Evolutionary conservation across 2,329 filamentous ascomycete species (phyloP).

Genomic region (Cadophora sp.): DNA sequence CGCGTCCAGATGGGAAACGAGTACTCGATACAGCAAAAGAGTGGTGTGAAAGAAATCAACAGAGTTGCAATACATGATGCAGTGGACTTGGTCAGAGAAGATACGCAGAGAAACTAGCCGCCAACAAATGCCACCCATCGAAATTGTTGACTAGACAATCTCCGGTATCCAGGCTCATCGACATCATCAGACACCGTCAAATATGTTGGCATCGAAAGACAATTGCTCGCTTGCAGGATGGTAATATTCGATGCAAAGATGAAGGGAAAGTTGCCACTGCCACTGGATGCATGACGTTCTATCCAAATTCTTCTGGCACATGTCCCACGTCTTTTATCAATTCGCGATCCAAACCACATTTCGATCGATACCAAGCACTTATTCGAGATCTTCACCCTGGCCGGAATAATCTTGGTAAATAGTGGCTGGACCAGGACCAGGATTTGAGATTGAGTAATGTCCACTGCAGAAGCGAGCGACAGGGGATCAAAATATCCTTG

Average conservation of each 20-base stretch:
- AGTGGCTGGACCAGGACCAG: constrained; percentile 21
- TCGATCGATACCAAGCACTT: constrained; percentile 30
- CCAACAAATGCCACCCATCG: background rate
- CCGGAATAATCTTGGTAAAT: constrained; percentile 20
- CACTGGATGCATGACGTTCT: constrained; percentile 2
- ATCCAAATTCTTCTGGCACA: background rate
- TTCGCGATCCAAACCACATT: constrained; percentile 17
- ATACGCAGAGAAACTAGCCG: background rate
- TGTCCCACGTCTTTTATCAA: background rate
- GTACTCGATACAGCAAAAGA: constrained; percentile 29
- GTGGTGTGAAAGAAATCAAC: constrained; percentile 34
- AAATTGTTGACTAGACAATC: constrained; percentile 9
- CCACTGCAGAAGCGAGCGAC: constrained; percentile 33
- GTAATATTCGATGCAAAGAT: background rate
- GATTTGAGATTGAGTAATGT: constrained; percentile 35
- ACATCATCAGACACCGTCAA: background rate
- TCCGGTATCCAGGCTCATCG: constrained; percentile 5
- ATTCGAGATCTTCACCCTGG: constrained; percentile 24
- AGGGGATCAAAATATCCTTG: constrained; percentile 26
- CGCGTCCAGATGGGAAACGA: constrained; percentile 18
- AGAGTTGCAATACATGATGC: constrained; percentile 10
- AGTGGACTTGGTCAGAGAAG: background rate
- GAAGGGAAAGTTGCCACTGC: background rate
- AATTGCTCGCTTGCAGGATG: no score
- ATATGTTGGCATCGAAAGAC: background rate